A percentile compares a stretch with the other conserved stretches of the same genome.
phyloP scores from a whole-genome alignment of 2,329 filamentous ascomycete species.

The Keithomyces neogunnii region DNA sequence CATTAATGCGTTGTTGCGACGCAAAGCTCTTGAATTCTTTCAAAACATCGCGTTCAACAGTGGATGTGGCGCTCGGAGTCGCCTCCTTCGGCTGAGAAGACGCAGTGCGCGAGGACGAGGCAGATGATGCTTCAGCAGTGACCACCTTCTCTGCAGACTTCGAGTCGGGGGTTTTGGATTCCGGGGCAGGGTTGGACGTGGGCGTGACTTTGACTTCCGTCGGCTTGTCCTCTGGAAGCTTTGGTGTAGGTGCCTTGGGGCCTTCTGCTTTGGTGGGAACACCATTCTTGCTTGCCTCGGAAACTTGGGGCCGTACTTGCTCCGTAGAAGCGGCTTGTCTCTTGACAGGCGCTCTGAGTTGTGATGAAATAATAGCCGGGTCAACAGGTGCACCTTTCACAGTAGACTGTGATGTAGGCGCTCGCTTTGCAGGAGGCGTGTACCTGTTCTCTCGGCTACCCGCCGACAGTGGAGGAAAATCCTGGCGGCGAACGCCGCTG shows the following conservation, averaged over 20 bases:
- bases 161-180: constrained; percentile 22
- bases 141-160: constrained; percentile 16
- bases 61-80: constrained; percentile 38
- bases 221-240: constrained; percentile 22
- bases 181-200: constrained; percentile 8
- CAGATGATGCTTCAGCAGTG: constrained; percentile 24
- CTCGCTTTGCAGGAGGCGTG: constrained; percentile 79
- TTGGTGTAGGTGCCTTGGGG: constrained; percentile 19
- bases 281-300: constrained; percentile 23
- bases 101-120: constrained; percentile 29
- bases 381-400: constrained; percentile 73
- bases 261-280: constrained; percentile 17
- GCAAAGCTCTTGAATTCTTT: constrained; percentile 59
- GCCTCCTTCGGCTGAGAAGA: constrained; percentile 31
- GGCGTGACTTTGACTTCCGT: constrained; percentile 19
- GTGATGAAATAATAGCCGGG: constrained; percentile 85
- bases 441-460: constrained; percentile 59
- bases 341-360: constrained; percentile 47
- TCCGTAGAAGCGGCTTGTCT: constrained; percentile 20
- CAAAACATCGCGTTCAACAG: constrained; percentile 53
- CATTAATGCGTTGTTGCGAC: constrained; percentile 43
- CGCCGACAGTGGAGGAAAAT: constrained; percentile 56
- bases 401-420: constrained; percentile 64
- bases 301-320: constrained; percentile 14
- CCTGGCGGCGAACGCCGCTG: constrained; percentile 77